Evolutionary conservation across 148 eudicot genomes (phyloP).

Genomic region (Gaultheria prostrata): DNA sequence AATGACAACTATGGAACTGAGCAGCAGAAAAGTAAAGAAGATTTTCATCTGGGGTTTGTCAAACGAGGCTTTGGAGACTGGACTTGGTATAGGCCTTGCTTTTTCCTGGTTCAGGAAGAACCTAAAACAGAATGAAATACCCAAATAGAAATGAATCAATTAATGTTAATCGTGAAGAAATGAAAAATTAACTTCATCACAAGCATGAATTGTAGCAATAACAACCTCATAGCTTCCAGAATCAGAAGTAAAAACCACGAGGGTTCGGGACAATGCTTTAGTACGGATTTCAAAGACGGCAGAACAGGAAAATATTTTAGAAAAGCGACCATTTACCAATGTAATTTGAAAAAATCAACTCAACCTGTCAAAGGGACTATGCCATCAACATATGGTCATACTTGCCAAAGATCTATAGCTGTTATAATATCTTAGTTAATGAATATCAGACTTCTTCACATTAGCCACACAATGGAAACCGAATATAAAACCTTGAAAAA

Average conservation of each 20-base stretch:
- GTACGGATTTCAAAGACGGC: neutral
- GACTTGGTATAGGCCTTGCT: conserved; percentile 4
- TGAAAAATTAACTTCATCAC: neutral
- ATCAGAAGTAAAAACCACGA: neutral
- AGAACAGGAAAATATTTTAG: neutral
- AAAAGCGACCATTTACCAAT: neutral
- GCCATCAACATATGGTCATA: neutral
- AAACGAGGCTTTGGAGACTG: neutral
- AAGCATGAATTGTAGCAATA: conserved; percentile 5
- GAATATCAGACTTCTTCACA: neutral
- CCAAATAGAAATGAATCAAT: neutral
- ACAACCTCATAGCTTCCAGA: neutral
- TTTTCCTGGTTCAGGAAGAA: conserved; percentile 21
- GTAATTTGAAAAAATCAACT: neutral
- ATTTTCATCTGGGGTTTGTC: conserved; percentile 19
- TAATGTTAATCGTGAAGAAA: neutral
- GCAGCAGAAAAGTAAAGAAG: conserved; percentile 10
- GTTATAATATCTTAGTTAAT: neutral
- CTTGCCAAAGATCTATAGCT: neutral
- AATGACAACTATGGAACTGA: conserved; percentile 12
- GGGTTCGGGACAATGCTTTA: neutral
- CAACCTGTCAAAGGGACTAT: neutral
- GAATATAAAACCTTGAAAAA: neutral
- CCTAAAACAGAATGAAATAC: neutral
- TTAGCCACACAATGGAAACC: neutral